Conservation (phyloP, 2,329 filamentous ascomycete genomes). For the Aspergillus proliferans region DNA sequence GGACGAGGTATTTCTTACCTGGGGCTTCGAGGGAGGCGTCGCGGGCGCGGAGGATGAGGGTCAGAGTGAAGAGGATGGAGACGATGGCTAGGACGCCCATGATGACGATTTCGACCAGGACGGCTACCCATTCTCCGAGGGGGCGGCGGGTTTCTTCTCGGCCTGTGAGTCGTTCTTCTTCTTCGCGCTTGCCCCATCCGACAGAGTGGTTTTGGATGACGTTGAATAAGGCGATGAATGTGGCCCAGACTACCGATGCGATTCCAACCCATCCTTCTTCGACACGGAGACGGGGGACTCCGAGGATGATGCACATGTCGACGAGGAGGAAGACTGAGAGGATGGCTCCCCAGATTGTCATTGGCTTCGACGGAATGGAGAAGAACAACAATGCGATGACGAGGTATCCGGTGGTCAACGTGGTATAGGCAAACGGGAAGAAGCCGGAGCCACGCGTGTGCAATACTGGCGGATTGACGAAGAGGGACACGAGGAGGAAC, state of each 20-base stretch:
- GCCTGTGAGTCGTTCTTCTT: constrained; percentile 87
- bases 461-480: constrained; percentile 82
- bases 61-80: constrained; percentile 69
- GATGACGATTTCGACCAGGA: constrained; percentile 67
- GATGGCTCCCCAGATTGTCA: constrained; percentile 65
- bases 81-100: constrained; percentile 64
- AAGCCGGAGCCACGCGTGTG: constrained; percentile 87
- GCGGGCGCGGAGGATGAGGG: constrained; percentile 69
- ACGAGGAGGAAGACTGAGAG: constrained; percentile 63
- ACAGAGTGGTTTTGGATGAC: constrained; percentile 75
- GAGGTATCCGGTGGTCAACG: constrained; percentile 68
- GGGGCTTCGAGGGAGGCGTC: constrained; percentile 69
- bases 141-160: constrained; percentile 79
- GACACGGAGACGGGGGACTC: constrained; percentile 65
- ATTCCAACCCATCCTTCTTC: constrained; percentile 94
- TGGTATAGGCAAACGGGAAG: constrained; percentile 78
- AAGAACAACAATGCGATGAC: constrained; percentile 81
- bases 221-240: constrained; percentile 72
- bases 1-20: constrained; percentile 72
- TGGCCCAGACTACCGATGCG: constrained; percentile 74
- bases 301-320: constrained; percentile 71
- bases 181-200: constrained; percentile 83
- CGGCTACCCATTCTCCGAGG: constrained; percentile 74
- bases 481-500: constrained; percentile 77
- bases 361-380: constrained; percentile 69